Evolutionary conservation across 1,284 basidiomycete genomes (phyloP).

Genomic region (Chondrostereum purpureum): DNA sequence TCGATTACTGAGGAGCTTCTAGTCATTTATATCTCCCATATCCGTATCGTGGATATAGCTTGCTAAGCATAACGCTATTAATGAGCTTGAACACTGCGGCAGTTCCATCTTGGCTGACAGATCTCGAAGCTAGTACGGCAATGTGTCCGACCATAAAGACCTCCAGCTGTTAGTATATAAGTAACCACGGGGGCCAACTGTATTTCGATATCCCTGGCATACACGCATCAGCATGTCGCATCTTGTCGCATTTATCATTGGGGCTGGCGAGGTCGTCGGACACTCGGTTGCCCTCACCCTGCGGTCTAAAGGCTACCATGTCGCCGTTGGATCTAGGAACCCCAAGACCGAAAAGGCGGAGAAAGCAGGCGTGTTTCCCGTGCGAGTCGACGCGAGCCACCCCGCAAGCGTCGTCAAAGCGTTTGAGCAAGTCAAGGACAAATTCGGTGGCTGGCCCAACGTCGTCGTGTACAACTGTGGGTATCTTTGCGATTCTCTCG

Average conservation of each 20-base stretch:
- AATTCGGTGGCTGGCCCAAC: slow-evolving; percentile 21
- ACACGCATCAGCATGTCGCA: no score
- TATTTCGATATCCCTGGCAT: no score
- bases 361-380: slow-evolving; percentile 17
- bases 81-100: no score
- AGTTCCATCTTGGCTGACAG: no score
- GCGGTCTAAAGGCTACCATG: slow-evolving; percentile 10
- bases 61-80: no score
- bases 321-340: slow-evolving; percentile 11
- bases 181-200: no score
- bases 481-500: not conserved
- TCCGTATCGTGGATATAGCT: no score
- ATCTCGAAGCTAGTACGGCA: no score
- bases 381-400: slow-evolving; percentile 17
- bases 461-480: slow-evolving; percentile 24
- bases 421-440: slow-evolving; percentile 18
- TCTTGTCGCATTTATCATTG: slow-evolving; percentile 11
- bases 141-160: no score
- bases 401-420: slow-evolving; percentile 17
- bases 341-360: slow-evolving; percentile 4
- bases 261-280: slow-evolving; percentile 9
- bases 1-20: no score
- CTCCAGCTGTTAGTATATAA: no score
- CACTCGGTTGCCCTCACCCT: slow-evolving; percentile 7
- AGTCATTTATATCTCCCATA: no score